A percentile compares a stretch with the other conserved stretches of the same genome.
phyloP scores from a whole-genome alignment of 1,284 basidiomycete species.

The Ustilago lituana region DNA sequence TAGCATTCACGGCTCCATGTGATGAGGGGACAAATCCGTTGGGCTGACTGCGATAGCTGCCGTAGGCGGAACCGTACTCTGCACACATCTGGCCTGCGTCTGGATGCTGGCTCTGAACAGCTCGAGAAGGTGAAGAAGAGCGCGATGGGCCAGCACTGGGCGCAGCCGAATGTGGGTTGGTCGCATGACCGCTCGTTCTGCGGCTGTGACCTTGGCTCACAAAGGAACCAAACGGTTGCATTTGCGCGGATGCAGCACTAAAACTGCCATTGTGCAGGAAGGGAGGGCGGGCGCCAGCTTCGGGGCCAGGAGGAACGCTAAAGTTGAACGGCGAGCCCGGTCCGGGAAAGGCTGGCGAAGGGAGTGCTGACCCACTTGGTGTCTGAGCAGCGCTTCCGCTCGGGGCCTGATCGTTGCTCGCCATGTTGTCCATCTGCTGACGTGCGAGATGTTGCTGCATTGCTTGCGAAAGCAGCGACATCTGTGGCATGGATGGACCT shows the following conservation, averaged over 20 bases:
- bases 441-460: slow-evolving; percentile 51
- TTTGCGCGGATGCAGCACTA: slow-evolving; percentile 16
- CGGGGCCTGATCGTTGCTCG: slow-evolving; percentile 5
- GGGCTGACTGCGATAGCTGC: slow-evolving; percentile 18
- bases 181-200: slow-evolving; percentile 35
- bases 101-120: slow-evolving; percentile 10
- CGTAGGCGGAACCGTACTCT: slow-evolving; percentile 27
- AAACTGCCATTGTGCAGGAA: slow-evolving; percentile 29
- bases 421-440: slow-evolving; percentile 31
- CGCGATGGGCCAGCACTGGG: slow-evolving; percentile 46
- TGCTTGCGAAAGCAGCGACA: slow-evolving; percentile 51
- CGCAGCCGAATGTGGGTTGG: slow-evolving; percentile 42
- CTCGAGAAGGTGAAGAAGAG: slow-evolving; percentile 38
- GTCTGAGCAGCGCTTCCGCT: slow-evolving; percentile 21
- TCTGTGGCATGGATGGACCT: slow-evolving; percentile 25
- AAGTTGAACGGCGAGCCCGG: slow-evolving; percentile 27
- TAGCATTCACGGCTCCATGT: background rate
- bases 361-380: slow-evolving; percentile 32
- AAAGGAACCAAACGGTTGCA: slow-evolving; percentile 20
- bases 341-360: slow-evolving; percentile 32
- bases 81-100: slow-evolving; percentile 3
- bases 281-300: slow-evolving; percentile 11
- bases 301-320: slow-evolving; percentile 7
- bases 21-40: slow-evolving; percentile 16
- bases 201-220: slow-evolving; percentile 20